Percentiles rank a stretch among this genome's conserved stretches.
These are phyloP conservation scores for Cyclotella sp. DNA, from an alignment of 108 stramenopile species.

Conservation along the genomic window DNA sequence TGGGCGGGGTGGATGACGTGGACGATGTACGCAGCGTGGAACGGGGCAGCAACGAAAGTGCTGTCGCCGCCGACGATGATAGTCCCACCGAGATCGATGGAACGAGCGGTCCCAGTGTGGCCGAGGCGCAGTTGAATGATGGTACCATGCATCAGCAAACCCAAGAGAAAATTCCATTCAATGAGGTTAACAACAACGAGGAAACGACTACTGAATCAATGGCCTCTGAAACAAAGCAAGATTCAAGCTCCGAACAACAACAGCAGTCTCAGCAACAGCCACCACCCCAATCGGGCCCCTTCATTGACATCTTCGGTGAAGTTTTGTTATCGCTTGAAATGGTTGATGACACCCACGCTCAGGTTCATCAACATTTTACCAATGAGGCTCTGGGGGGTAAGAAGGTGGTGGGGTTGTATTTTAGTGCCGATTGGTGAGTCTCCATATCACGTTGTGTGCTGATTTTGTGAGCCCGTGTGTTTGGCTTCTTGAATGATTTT, in stretches of 20 bases:
- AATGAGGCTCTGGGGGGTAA: conserved; percentile 77
- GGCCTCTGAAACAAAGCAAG: background rate
- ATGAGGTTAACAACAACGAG: background rate
- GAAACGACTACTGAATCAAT: background rate
- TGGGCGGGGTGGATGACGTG: background rate
- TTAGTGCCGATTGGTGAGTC: conserved; percentile 77
- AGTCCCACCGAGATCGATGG: background rate
- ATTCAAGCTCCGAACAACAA: background rate
- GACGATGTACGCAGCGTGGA: background rate
- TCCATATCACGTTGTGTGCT: background rate
- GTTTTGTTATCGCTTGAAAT: conserved; percentile 76
- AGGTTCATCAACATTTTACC: conserved; percentile 73
- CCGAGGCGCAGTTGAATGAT: background rate
- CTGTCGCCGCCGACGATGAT: background rate
- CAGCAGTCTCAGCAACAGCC: conserved; percentile 8
- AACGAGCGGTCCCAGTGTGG: background rate
- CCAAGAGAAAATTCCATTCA: background rate
- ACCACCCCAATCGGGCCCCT: conserved; percentile 83
- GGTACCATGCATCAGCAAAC: background rate
- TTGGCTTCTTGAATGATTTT: too few species aligned
- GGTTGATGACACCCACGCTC: conserved; percentile 72
- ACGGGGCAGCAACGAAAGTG: background rate
- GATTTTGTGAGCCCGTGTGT: background rate
- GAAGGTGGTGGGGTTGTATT: conserved; percentile 90
- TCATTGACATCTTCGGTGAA: conserved; percentile 82